These are phyloP conservation scores for Aquilaria yunnanensis DNA, from an alignment of 345 rosid species.

Conservation along the genomic window DNA sequence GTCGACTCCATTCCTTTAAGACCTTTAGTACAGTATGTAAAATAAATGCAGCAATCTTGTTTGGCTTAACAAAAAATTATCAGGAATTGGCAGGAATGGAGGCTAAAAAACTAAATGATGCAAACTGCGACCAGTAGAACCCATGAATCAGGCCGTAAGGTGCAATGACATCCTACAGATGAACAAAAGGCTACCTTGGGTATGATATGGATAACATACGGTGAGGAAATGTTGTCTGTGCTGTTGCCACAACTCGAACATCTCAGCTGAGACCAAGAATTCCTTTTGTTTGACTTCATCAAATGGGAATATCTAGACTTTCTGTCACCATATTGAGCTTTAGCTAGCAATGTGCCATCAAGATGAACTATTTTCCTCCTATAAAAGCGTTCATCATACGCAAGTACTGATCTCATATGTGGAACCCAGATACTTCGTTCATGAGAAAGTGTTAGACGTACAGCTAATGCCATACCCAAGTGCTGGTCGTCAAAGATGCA, in stretches of 20 bases:
- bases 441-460: slow-evolving; percentile 37
- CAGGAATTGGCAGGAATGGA: slow-evolving; percentile 3
- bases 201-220: slow-evolving; percentile 7
- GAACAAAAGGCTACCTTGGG: slow-evolving; percentile 31
- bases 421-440: slow-evolving; percentile 31
- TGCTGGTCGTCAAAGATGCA: slow-evolving; percentile 19
- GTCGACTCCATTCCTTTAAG: slow-evolving; percentile 35
- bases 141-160: not conserved
- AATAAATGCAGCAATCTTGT: slow-evolving; percentile 27
- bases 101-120: not conserved
- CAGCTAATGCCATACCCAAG: slow-evolving; percentile 52
- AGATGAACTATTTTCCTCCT: slow-evolving; percentile 24
- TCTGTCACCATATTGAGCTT: slow-evolving; percentile 25
- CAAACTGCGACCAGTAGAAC: not conserved
- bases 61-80: slow-evolving; percentile 20
- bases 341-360: slow-evolving; percentile 27
- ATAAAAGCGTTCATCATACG: slow-evolving; percentile 20
- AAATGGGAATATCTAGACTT: slow-evolving; percentile 22
- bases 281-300: slow-evolving; percentile 17
- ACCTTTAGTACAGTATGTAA: slow-evolving; percentile 25
- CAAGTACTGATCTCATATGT: slow-evolving; percentile 21
- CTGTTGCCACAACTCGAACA: slow-evolving; percentile 32
- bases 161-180: not conserved
- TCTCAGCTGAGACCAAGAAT: slow-evolving; percentile 16
- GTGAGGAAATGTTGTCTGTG: slow-evolving; percentile 29